Conservation (phyloP, 768 basidiomycete genomes). For the Baorangia bicolor region DNA sequence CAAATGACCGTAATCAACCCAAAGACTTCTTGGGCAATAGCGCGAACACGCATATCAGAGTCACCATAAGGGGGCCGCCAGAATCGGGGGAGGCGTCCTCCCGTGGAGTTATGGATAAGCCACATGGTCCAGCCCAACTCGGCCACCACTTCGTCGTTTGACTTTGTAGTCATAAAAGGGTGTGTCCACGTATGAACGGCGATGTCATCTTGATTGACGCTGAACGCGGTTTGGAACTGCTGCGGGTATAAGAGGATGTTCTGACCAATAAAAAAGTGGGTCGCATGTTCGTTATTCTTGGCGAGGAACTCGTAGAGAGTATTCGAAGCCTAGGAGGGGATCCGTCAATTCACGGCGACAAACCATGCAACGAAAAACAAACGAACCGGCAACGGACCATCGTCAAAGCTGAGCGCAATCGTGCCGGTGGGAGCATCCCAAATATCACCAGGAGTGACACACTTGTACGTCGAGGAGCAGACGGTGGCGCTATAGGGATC, state of each 20-base stretch:
- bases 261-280: slow-evolving; percentile 88
- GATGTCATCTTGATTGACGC: slow-evolving; percentile 36
- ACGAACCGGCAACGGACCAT: slow-evolving; percentile 63
- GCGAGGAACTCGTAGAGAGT: slow-evolving; percentile 65
- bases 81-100: slow-evolving; percentile 70
- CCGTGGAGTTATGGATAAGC: slow-evolving; percentile 76
- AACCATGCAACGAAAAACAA: neutral
- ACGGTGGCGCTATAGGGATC: slow-evolving; percentile 50
- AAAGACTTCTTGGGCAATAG: slow-evolving; percentile 86
- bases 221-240: slow-evolving; percentile 54
- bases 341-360: neutral
- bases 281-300: slow-evolving; percentile 64
- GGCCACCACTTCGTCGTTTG: slow-evolving; percentile 65
- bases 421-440: slow-evolving; percentile 76
- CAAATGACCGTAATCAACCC: slow-evolving; percentile 83
- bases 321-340: slow-evolving; percentile 36
- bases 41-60: slow-evolving; percentile 76
- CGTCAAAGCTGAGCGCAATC: slow-evolving; percentile 72
- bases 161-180: slow-evolving; percentile 77
- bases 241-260: slow-evolving; percentile 64
- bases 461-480: slow-evolving; percentile 79
- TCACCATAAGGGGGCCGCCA: slow-evolving; percentile 93
- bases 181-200: slow-evolving; percentile 62
- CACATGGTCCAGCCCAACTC: slow-evolving; percentile 79
- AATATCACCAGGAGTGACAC: slow-evolving; percentile 57